Conservation (phyloP, 129 eudicot genomes). For the Tanacetum coccineum region DNA sequence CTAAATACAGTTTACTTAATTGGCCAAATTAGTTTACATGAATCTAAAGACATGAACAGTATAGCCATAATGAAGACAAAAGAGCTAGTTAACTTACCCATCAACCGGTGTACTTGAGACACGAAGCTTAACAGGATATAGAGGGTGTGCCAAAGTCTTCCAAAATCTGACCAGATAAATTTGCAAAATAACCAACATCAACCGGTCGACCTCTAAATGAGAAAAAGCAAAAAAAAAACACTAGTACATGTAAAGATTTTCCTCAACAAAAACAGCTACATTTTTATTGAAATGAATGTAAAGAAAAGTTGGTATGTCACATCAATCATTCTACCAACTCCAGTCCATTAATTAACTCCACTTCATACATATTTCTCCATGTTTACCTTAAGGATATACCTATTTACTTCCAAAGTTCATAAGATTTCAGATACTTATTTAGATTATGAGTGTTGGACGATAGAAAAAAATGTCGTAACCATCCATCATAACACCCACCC, state of each 20-base stretch:
- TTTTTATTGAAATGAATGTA: not conserved
- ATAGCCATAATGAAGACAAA: constrained; percentile 8
- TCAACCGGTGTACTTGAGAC: constrained; percentile 25
- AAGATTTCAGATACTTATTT: too few species aligned
- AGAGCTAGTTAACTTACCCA: constrained; percentile 34
- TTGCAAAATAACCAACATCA: constrained; percentile 12
- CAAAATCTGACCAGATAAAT: constrained; percentile 38
- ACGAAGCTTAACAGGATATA: constrained; percentile 41
- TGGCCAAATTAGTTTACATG: not conserved
- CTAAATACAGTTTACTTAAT: too few species aligned
- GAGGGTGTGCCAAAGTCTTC: constrained; percentile 44
- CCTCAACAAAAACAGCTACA: not conserved
- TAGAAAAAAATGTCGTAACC: too few species aligned
- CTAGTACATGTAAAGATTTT: not conserved
- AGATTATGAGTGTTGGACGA: too few species aligned
- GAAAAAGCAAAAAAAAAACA: not conserved
- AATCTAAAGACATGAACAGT: constrained; percentile 6
- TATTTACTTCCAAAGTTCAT: too few species aligned
- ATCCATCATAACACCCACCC: too few species aligned
- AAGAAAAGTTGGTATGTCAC: not conserved
- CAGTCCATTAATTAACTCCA: not conserved
- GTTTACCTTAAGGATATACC: too few species aligned
- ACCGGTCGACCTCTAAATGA: constrained; percentile 23
- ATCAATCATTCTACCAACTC: not conserved
- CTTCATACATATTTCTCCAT: not conserved